Evolutionary conservation across 768 basidiomycete genomes (phyloP).

Genomic region (Tephrocybe rancida): DNA sequence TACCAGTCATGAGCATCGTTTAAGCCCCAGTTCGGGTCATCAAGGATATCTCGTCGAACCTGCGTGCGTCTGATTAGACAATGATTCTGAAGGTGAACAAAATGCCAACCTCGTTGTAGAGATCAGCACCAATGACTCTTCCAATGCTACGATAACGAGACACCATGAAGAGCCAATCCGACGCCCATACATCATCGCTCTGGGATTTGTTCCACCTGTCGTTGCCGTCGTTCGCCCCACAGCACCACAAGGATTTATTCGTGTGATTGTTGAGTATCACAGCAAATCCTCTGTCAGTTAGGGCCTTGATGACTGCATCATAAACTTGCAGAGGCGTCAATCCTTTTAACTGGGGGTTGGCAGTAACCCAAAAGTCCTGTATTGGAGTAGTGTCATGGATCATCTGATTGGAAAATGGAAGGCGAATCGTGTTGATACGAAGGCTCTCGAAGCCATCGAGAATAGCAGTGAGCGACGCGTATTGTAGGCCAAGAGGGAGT

Average conservation of each 20-base stretch:
- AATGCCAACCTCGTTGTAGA: conserved; percentile 16
- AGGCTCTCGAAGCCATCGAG: conserved; percentile 15
- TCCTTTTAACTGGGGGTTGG: conserved; percentile 14
- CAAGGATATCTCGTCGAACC: conserved; percentile 15
- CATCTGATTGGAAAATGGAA: conserved; percentile 20
- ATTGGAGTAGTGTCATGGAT: conserved; percentile 15
- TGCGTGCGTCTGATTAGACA: neutral
- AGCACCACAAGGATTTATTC: conserved; percentile 18
- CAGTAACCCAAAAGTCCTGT: conserved; percentile 12
- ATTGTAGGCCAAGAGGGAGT: conserved; percentile 15
- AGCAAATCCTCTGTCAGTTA: conserved; percentile 15
- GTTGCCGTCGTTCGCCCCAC: conserved; percentile 15
- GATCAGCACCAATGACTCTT: conserved; percentile 15
- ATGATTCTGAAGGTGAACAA: neutral
- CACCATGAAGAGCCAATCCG: conserved; percentile 19
- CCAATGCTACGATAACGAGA: conserved; percentile 14
- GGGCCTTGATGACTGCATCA: conserved; percentile 14
- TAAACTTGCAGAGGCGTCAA: conserved; percentile 16
- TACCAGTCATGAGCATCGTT: conserved; percentile 13
- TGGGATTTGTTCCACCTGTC: conserved; percentile 20
- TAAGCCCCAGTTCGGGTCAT: conserved; percentile 15
- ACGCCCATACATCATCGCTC: conserved; percentile 11
- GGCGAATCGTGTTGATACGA: conserved; percentile 14
- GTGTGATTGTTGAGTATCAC: conserved; percentile 20
- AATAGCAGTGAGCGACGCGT: conserved; percentile 6